Evolutionary conservation across 2,329 filamentous ascomycete species (phyloP), one percentile per base, ranked within the genome.

Genomic region (Fonsecaea monophora): DNA sequence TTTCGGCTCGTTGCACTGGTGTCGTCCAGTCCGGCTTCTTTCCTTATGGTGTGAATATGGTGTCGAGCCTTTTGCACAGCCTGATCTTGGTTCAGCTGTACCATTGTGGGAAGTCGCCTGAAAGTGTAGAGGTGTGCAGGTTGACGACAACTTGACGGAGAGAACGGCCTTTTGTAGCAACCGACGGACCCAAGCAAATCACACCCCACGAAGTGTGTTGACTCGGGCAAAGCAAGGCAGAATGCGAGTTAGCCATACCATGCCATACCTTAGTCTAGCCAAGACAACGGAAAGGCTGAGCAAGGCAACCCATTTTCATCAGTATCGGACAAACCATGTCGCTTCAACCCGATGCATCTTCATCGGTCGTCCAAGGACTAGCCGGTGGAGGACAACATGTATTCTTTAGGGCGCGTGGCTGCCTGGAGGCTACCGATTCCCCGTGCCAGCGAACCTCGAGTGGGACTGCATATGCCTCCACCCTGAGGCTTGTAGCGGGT

Each of bases 11-110:
- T 42, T 25, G 6, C 18, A 12, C 42, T 35, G 50, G 34, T 40
- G 25, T 15, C 50, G 48, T 62, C 60, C 12, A 62, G 60, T 56
- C 60, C 60, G 6, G 60, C 60, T 55, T 62, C 60, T 45, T 21
- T 38, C 21, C 60, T 40, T 8, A 62, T 62, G n/a, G 60, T 45
- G 6, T 62, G 35, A 35, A 62, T 55, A 56, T 62, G 60, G 21
- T 21, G 34, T 18, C 34, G 60, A 54, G 60, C 60, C n/a, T 25
- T 50, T 21, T 34, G 32, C 10, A 25, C 21, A 45, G 50, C 21
- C 45, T 53, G 58, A 48, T 53, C 42, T 35, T 15, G 7, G 35
- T 15, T 35, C 18, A 37, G 32, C 13, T 18, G 21, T 34, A 21
- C 56, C 58, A 61, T 61, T n/a, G 53, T 61, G 25, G 25, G n/a